phyloP scores from a whole-genome alignment of 1,139 yeast species.

The Saccharomycopsis phalli region DNA sequence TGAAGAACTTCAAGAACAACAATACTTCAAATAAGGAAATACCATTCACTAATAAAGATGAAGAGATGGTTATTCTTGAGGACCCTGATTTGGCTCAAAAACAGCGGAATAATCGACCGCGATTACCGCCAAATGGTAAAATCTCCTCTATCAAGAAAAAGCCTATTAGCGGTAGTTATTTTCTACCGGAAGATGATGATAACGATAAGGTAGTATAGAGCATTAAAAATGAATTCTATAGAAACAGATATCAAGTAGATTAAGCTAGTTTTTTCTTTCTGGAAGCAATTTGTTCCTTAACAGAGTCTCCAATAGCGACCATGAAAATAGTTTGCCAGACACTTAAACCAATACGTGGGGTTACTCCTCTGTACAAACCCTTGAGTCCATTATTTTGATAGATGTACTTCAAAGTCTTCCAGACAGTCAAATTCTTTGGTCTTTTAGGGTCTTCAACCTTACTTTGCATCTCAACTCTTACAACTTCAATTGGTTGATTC shows the following conservation, averaged over 20 bases:
- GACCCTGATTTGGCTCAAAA: constrained; percentile 79
- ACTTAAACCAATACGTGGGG: constrained; percentile 94
- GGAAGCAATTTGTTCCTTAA: constrained; percentile 36
- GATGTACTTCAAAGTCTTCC: constrained; percentile 74
- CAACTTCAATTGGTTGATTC: constrained; percentile 98
- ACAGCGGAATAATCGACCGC: constrained; percentile 70
- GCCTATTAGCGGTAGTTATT: constrained; percentile 43
- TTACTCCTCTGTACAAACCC: constrained; percentile 92
- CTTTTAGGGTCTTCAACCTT: constrained; percentile 88
- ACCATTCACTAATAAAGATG: constrained; percentile 32
- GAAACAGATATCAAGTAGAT: not conserved
- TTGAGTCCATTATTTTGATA: constrained; percentile 73
- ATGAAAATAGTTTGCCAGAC: constrained; percentile 98
- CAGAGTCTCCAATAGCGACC: constrained; percentile 98
- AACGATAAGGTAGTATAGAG: not conserved
- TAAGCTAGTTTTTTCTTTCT: constrained; percentile 5
- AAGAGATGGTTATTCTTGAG: constrained; percentile 46
- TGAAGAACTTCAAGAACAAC: constrained; percentile 46
- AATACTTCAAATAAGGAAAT: constrained; percentile 28
- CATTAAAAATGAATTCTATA: not conserved
- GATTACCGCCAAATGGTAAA: constrained; percentile 91
- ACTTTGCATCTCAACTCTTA: constrained; percentile 96
- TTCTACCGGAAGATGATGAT: constrained; percentile 30
- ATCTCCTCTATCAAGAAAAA: constrained; percentile 64
- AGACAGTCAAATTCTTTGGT: constrained; percentile 81